A percentile compares a stretch with the other conserved stretches of the same genome.
Evolutionary conservation across 345 rosid species (phyloP).

Genomic region (Rhizophora mangle): DNA sequence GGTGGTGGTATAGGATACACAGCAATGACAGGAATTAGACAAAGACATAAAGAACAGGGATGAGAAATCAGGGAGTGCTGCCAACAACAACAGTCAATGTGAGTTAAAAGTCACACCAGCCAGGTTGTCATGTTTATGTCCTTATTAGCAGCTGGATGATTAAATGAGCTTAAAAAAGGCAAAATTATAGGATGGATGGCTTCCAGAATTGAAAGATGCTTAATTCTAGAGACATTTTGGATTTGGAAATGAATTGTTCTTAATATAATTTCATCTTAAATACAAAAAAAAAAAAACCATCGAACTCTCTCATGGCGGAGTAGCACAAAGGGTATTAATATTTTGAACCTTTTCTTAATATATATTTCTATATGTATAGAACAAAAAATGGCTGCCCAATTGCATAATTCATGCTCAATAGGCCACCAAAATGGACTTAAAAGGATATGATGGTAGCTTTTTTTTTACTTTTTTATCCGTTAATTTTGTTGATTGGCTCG

Average conservation of each 20-base stretch:
- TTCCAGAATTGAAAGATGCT: constrained; percentile 20
- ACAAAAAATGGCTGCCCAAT: no score
- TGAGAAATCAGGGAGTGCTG: neutral
- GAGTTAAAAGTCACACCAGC: neutral
- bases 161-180: neutral
- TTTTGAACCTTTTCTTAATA: no score
- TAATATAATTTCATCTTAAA: no score
- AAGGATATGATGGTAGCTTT: no score
- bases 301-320: no score
- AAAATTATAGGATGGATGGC: constrained; percentile 6
- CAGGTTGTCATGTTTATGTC: constrained; percentile 9
- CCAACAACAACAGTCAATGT: constrained; percentile 2
- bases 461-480: no score
- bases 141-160: neutral
- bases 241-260: neutral
- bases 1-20: neutral
- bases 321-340: no score
- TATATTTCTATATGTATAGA: no score
- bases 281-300: no score
- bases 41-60: neutral
- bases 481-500: no score
- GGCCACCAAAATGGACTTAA: no score
- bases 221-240: constrained; percentile 36
- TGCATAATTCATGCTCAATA: no score
- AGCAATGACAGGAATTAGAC: neutral